Percentiles rank a stretch among this genome's conserved stretches.
Conservation (phyloP, 345 rosid species). For the Hibiscus tridactylites region DNA sequence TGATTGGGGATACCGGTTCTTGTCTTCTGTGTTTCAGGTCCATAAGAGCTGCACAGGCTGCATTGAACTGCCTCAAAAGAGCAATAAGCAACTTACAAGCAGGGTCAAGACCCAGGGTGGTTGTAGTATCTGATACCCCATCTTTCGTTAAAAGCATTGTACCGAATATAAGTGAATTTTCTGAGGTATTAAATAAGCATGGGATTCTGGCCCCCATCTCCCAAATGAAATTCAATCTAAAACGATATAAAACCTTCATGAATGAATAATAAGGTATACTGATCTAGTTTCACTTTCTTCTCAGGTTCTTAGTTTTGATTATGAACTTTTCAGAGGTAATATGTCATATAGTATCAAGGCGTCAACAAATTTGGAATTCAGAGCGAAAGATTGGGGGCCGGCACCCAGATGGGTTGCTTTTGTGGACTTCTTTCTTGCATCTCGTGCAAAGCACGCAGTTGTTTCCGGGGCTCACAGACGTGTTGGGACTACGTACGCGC, state of each 20-base stretch:
- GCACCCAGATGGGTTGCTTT: conserved; percentile 99
- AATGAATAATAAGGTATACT: not conserved
- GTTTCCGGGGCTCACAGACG: conserved; percentile 89
- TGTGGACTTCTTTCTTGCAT: conserved; percentile 95
- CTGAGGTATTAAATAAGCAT: conserved; percentile 50
- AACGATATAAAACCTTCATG: not conserved
- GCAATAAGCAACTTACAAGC: conserved; percentile 31
- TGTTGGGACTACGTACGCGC: conserved; percentile 89
- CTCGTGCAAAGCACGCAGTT: conserved; percentile 70
- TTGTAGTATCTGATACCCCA: conserved; percentile 82
- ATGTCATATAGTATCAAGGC: conserved; percentile 33
- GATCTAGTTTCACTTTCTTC: conserved; percentile 12
- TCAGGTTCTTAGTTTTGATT: conserved; percentile 78
- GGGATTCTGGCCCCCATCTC: not conserved
- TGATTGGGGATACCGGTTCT: conserved; percentile 7
- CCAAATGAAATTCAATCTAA: not conserved
- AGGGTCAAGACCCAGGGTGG: conserved; percentile 52
- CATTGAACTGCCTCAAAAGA: conserved; percentile 54
- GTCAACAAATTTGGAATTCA: conserved; percentile 42
- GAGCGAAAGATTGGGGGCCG: conserved; percentile 96
- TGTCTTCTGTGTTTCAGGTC: conserved; percentile 42
- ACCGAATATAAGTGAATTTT: conserved; percentile 51
- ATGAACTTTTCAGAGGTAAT: conserved; percentile 56
- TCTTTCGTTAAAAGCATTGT: conserved; percentile 44
- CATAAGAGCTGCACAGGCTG: conserved; percentile 64